These are phyloP conservation scores for Ophiostoma triangulosporum DNA, from an alignment of 2,329 filamentous ascomycete genomes.

Conservation along the genomic window DNA sequence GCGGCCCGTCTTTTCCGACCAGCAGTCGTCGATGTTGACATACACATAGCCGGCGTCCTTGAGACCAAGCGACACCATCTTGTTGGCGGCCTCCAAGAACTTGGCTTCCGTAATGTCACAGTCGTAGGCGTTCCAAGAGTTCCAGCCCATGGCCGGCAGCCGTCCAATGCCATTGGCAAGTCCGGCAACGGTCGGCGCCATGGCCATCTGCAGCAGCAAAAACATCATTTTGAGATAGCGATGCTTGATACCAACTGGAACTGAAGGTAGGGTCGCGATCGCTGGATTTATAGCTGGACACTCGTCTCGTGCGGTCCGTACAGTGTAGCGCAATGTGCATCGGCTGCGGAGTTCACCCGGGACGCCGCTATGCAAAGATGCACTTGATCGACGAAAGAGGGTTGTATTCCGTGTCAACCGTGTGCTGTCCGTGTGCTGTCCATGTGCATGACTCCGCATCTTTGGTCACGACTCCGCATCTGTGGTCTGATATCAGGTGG, in stretches of 20 bases:
- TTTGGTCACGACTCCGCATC: no score
- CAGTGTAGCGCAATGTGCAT: no score
- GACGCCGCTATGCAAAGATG: no score
- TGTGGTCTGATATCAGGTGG: no score
- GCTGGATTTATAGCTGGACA: background rate
- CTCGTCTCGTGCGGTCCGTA: no score
- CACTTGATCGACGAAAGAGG: no score
- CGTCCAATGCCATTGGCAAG: slow-evolving; percentile 11
- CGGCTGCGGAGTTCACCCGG: no score
- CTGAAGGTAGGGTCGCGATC: no score
- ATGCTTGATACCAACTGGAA: background rate
- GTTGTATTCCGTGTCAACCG: no score
- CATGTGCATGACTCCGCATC: no score
- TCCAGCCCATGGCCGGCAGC: slow-evolving; percentile 33
- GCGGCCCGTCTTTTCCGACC: slow-evolving; percentile 30
- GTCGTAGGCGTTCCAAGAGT: slow-evolving; percentile 38
- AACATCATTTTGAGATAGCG: background rate
- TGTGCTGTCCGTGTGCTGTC: no score
- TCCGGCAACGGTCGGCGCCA: background rate
- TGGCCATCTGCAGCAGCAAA: background rate
- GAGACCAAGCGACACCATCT: slow-evolving; percentile 34
- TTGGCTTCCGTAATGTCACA: slow-evolving; percentile 36
- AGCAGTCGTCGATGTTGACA: slow-evolving; percentile 52
- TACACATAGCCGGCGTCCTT: slow-evolving; percentile 43
- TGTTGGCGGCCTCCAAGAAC: slow-evolving; percentile 33